A percentile compares a stretch with the other conserved stretches of the same genome.
phyloP scores from a whole-genome alignment of 1,139 yeast genomes.

The Pneumocystis oryctolagi region DNA sequence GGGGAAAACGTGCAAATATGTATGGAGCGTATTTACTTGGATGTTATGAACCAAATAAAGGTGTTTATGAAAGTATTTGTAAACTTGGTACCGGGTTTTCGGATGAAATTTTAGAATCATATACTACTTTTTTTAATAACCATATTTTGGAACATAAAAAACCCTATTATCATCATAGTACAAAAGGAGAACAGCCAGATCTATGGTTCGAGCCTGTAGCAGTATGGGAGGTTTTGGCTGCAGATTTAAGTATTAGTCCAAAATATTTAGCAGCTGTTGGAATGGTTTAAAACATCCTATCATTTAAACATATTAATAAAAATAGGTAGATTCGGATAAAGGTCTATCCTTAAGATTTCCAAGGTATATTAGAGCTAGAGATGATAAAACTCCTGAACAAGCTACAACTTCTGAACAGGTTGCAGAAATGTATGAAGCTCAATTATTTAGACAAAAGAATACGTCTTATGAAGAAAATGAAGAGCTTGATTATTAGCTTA shows the following conservation, averaged over 20 bases:
- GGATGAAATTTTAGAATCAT: conserved; percentile 61
- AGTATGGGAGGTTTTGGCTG: conserved; percentile 84
- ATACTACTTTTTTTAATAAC: conserved; percentile 47
- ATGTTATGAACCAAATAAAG: conserved; percentile 66
- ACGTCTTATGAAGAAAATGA: conserved; percentile 1
- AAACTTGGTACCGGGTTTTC: conserved; percentile 96
- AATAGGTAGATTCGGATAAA: conserved; percentile 45
- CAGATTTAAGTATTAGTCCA: conserved; percentile 86
- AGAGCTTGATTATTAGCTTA: not conserved
- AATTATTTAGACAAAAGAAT: not conserved
- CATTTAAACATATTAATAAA: not conserved
- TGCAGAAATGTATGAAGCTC: conserved; percentile 52
- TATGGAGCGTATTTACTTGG: conserved; percentile 92
- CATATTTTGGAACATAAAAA: conserved; percentile 33
- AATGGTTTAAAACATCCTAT: not conserved
- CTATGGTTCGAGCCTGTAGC: conserved; percentile 90
- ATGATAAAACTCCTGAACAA: conserved; percentile 76
- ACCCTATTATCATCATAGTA: conserved; percentile 41
- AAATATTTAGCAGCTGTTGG: conserved; percentile 59
- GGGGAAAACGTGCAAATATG: conserved; percentile 85
- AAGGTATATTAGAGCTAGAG: conserved; percentile 68
- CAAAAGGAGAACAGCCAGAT: conserved; percentile 22
- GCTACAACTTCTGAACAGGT: conserved; percentile 82
- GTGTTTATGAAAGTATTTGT: conserved; percentile 82
- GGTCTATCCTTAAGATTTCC: conserved; percentile 91